Conservation (phyloP, 768 basidiomycete genomes). For the Suillus discolor region DNA sequence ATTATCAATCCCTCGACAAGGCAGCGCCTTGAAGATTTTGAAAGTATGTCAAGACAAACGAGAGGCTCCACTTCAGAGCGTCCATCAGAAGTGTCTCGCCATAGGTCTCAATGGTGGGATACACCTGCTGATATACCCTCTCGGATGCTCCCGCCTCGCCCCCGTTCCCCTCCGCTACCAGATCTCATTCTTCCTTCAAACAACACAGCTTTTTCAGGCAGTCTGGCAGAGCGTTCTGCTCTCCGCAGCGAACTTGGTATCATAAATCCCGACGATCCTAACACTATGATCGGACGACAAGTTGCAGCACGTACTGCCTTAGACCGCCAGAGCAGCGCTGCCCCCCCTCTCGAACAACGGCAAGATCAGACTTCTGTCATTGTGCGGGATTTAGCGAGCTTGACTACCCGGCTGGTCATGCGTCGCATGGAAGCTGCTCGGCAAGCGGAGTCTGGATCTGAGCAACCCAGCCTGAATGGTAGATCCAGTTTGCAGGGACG, state of each 20-base stretch:
- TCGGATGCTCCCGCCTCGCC: slow-evolving; percentile 13
- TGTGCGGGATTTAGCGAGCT: slow-evolving; percentile 34
- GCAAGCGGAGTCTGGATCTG: neutral
- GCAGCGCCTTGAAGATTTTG: slow-evolving; percentile 36
- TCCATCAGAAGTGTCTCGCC: neutral
- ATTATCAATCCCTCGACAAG: slow-evolving; percentile 32
- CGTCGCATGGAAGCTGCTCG: slow-evolving; percentile 25
- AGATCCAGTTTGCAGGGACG: neutral
- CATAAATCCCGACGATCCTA: slow-evolving; percentile 29
- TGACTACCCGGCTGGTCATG: slow-evolving; percentile 29
- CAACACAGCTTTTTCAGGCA: neutral
- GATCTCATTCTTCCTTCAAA: slow-evolving; percentile 26
- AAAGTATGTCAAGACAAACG: slow-evolving; percentile 21
- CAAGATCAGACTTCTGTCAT: slow-evolving; percentile 33
- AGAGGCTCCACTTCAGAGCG: slow-evolving; percentile 5
- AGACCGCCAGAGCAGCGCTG: slow-evolving; percentile 21
- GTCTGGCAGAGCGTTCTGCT: slow-evolving; percentile 16
- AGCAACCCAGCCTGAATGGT: neutral
- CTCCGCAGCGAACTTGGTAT: slow-evolving; percentile 25
- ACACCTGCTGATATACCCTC: slow-evolving; percentile 9
- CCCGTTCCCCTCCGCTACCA: slow-evolving; percentile 34
- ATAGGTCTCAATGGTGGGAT: slow-evolving; percentile 20
- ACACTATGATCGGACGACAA: slow-evolving; percentile 37
- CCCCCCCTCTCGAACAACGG: slow-evolving; percentile 30
- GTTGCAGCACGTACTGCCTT: slow-evolving; percentile 33